Evolutionary conservation across 1,284 basidiomycete species (phyloP).

Genomic region (Quambalaria eucalypti): DNA sequence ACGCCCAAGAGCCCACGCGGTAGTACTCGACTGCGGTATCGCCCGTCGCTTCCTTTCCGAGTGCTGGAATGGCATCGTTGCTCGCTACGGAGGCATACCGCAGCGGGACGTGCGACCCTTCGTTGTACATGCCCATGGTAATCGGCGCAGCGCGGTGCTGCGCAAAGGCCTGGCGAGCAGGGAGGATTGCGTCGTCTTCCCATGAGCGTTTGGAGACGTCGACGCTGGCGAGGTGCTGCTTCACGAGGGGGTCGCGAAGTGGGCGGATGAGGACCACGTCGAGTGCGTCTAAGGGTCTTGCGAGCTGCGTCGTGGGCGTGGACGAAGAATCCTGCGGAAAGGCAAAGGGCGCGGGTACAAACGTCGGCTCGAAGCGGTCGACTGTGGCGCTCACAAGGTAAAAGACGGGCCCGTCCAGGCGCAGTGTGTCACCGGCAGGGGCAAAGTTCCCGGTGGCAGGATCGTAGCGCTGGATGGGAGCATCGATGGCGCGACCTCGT

Average conservation of each 20-base stretch:
- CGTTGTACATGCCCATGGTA: slow-evolving; percentile 31
- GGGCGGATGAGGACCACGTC: slow-evolving; percentile 81
- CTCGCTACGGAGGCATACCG: slow-evolving; percentile 9
- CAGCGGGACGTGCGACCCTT: slow-evolving; percentile 26
- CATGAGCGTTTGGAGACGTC: slow-evolving; percentile 1
- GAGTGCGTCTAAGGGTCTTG: slow-evolving; percentile 50
- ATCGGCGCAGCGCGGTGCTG: slow-evolving; percentile 13
- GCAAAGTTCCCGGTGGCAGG: slow-evolving; percentile 1
- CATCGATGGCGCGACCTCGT: slow-evolving; percentile 52
- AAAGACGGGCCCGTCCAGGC: slow-evolving; percentile 63
- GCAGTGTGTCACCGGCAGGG: neutral
- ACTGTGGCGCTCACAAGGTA: slow-evolving; percentile 75
- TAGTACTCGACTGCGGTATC: slow-evolving; percentile 67
- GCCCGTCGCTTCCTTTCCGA: slow-evolving; percentile 51
- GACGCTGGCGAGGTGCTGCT: neutral
- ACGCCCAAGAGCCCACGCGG: slow-evolving; percentile 70
- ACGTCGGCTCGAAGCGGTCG: slow-evolving; percentile 70
- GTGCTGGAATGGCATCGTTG: slow-evolving; percentile 14
- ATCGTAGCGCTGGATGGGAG: slow-evolving; percentile 53
- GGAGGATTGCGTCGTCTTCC: neutral
- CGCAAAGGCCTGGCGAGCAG: slow-evolving; percentile 10
- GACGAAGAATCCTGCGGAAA: slow-evolving; percentile 3
- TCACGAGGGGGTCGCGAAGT: slow-evolving; percentile 55
- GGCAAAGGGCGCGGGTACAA: slow-evolving; percentile 63
- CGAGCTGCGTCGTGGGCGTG: slow-evolving; percentile 9